Evolutionary conservation across 2,329 filamentous ascomycete species (phyloP), one percentile per base, ranked within the genome.

Genomic region (Apiospora pterosperma): DNA sequence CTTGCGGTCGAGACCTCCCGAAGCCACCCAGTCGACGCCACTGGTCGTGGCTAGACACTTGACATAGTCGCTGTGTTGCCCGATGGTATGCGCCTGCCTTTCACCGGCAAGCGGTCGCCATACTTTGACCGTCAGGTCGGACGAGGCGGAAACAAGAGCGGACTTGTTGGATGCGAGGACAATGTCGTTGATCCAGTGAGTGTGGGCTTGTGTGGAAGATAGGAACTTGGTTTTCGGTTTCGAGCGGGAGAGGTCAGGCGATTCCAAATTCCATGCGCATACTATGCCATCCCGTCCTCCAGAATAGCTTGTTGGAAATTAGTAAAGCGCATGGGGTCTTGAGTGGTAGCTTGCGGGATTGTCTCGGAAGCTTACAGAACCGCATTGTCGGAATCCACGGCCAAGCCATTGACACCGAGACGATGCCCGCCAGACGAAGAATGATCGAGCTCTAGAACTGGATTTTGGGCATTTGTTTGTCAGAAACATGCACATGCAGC

Each of bases 131-230:
- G 93, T 93, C 67, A 96, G 88, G 76, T 97, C 94, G n/a, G 94
- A 97, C 5, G 93, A 97, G 23, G 92, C 93, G 11, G 94, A 96
- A 36, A 97, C 90, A 60, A 97, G 84, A 25, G 92, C 91, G 21
- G 88, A 84, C 73, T 94, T 92, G 72, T 89, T 87, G 74, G 93
- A 88, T 8, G 91, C 91, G 63, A 97, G 85, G 25, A 89, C 87
- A 68, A 97, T 92, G 77, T 97, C 94, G 79, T 97, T 97, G 80
- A 97, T 90, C 94, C 94, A 97, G 78, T 97, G 93, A 61, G 93
- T 97, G 77, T 97, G 94, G 10, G 94, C 93, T 69, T 88, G 85
- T 19, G 83, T 85, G 71, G 88, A 86, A 48, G 84, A 78, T 66
- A 87, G 86, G 74, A 90, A 89, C 28, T 80, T 85, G 61, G 87